These are phyloP conservation scores for Tuber melanosporum DNA, from an alignment of 495 filamentous ascomycete species.

Conservation along the genomic window DNA sequence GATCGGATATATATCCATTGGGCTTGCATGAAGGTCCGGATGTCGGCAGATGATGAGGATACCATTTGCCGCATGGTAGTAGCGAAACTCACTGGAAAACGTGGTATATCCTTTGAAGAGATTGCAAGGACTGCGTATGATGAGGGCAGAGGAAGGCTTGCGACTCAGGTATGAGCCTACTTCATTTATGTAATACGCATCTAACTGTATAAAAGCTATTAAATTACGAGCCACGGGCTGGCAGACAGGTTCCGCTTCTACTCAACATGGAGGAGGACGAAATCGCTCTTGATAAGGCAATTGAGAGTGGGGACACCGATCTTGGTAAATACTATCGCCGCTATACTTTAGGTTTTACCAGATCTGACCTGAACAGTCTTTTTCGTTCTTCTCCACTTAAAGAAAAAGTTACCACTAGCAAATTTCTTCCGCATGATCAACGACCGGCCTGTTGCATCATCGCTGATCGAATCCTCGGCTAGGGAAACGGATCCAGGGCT, in stretches of 20 bases:
- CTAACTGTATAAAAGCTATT: slow-evolving; percentile 49
- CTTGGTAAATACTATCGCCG: slow-evolving; percentile 44
- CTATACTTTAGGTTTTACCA: background rate
- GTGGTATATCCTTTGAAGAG: slow-evolving; percentile 86
- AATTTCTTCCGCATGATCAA: slow-evolving; percentile 92
- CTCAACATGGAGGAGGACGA: slow-evolving; percentile 94
- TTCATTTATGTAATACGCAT: background rate
- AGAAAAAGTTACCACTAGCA: slow-evolving; percentile 81
- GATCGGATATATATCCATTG: slow-evolving; percentile 92
- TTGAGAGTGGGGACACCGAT: slow-evolving; percentile 91
- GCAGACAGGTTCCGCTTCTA: slow-evolving; percentile 90
- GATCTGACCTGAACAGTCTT: slow-evolving; percentile 49
- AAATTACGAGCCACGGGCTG: slow-evolving; percentile 87
- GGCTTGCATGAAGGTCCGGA: slow-evolving; percentile 88
- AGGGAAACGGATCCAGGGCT: slow-evolving; percentile 68
- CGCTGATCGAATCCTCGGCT: slow-evolving; percentile 80
- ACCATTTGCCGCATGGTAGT: slow-evolving; percentile 82
- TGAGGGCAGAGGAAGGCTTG: slow-evolving; percentile 78
- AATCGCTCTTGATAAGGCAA: slow-evolving; percentile 91
- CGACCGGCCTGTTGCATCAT: slow-evolving; percentile 74
- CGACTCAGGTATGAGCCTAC: slow-evolving; percentile 53
- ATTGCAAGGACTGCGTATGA: slow-evolving; percentile 95
- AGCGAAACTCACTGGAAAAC: slow-evolving; percentile 73
- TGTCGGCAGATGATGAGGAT: slow-evolving; percentile 78
- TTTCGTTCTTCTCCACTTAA: slow-evolving; percentile 80